phyloP scores from a whole-genome alignment of 2,329 filamentous ascomycete genomes.

The Thermochaetoides dissita region DNA sequence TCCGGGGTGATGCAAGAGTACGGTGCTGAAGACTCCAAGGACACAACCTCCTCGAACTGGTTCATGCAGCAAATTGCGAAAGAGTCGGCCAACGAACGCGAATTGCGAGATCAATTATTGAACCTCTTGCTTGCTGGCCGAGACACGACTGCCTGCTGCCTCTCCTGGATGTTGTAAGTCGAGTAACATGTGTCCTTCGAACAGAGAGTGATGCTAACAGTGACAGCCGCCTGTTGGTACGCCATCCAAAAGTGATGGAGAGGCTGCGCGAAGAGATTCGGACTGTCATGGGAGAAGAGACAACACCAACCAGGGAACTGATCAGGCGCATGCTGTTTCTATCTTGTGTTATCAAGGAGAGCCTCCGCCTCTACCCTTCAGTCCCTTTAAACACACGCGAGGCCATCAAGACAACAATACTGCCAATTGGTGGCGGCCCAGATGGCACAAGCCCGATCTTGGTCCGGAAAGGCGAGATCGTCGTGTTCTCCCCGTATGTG shows the following conservation, averaged over 20 bases:
- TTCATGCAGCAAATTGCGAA: slow-evolving; percentile 5
- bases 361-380: slow-evolving; percentile 22
- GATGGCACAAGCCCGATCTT: slow-evolving; percentile 21
- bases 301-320: slow-evolving; percentile 11
- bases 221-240: slow-evolving; percentile 13
- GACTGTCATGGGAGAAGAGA: slow-evolving; percentile 7
- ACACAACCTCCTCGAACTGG: slow-evolving; percentile 1
- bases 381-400: slow-evolving; percentile 22
- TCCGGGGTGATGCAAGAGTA: slow-evolving; percentile 3
- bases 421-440: slow-evolving; percentile 24
- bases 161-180: slow-evolving; percentile 16
- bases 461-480: slow-evolving; percentile 17
- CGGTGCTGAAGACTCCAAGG: not conserved
- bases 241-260: slow-evolving; percentile 11
- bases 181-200: too few relatives aligned
- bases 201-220: not conserved
- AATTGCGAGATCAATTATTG: slow-evolving; percentile 14
- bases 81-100: slow-evolving; percentile 5
- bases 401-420: slow-evolving; percentile 19
- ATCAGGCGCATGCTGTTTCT: slow-evolving; percentile 14
- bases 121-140: slow-evolving; percentile 15
- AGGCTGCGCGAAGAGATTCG: slow-evolving; percentile 13
- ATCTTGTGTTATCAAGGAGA: slow-evolving; percentile 11
- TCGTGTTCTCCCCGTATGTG: slow-evolving; percentile 19
- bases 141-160: slow-evolving; percentile 15